Evolutionary conservation across 495 filamentous ascomycete genomes (phyloP), one percentile per base, ranked within the genome.

Genomic region (Cercophora sp.): DNA sequence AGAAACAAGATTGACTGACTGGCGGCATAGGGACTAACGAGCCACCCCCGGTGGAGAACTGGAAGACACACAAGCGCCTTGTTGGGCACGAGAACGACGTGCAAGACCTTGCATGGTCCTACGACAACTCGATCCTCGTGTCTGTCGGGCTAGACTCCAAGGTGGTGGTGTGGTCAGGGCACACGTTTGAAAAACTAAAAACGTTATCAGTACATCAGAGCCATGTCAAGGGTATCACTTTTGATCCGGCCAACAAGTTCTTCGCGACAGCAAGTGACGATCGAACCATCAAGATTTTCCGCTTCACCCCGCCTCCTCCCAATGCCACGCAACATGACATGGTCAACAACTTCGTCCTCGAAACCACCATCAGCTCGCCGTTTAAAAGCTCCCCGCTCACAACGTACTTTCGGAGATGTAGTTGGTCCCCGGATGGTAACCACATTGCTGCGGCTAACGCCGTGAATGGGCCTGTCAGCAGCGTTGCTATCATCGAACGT

Each of bases 1-100:
- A n/a, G n/a, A n/a, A n/a, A n/a, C n/a, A n/a, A 40, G 52, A 69
- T 23, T 41, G 45, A 18, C 44, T 60, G 42, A 64, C 57, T 42
- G 20, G 56, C 56, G 15, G 43, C 56, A 26, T 61, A 86, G 91
- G 91, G 36, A 85, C 88, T 16, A 94, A 94, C 62, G 94, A 97
- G 60, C 81, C 88, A 24, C 90, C 91, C 1, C 89, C 92, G 0
- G 87, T 92, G 19, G 93, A 99, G 72, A 96, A 94, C 61, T 99
- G 93, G 93, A 88, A 93, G 64, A 94, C 94, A 26, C 82, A 89
- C 52, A 85, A 89, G 53, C 86, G 93, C 56, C 74, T 99, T 43
- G 92, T 95, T 41, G 94, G 94, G 8, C 93, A 99, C 63, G 93
- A 99, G 46, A 97, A 97, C 69, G 93, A 99, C 73, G 90, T 99